A percentile compares a stretch with the other conserved stretches of the same genome.
Conservation (phyloP, 129 eudicot species). For the Solidago caesia region DNA sequence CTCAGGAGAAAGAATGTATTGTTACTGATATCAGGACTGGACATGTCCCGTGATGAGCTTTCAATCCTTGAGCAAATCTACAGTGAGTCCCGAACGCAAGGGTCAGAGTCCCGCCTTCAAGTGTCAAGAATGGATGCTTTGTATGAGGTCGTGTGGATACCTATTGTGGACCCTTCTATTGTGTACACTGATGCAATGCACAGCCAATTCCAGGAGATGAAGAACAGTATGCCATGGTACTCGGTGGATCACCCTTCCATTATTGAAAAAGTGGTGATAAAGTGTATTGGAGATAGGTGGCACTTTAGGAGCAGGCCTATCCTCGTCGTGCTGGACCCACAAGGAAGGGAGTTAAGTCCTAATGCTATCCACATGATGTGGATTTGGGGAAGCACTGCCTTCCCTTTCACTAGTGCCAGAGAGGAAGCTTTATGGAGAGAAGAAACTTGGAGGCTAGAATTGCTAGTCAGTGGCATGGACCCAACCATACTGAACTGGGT, state of each 20-base stretch:
- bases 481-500: conserved; percentile 53
- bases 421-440: conserved; percentile 60
- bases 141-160: conserved; percentile 65
- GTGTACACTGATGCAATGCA: conserved; percentile 44
- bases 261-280: conserved; percentile 38
- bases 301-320: conserved; percentile 62
- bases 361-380: conserved; percentile 74
- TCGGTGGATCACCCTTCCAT: conserved; percentile 57
- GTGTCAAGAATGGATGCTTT: conserved; percentile 41
- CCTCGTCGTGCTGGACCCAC: conserved; percentile 63
- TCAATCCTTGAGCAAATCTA: conserved; percentile 56
- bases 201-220: conserved; percentile 43
- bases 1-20: conserved; percentile 63
- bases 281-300: conserved; percentile 56
- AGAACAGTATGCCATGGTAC: conserved; percentile 60
- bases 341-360: conserved; percentile 57
- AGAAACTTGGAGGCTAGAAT: conserved; percentile 66
- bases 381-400: conserved; percentile 68
- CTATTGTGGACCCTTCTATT: conserved; percentile 47
- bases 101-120: conserved; percentile 28
- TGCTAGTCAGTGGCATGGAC: conserved; percentile 59
- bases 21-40: conserved; percentile 68
- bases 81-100: conserved; percentile 49
- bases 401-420: conserved; percentile 53
- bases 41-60: conserved; percentile 55